These are phyloP conservation scores for Diospyros kaki DNA, from an alignment of 148 eudicot genomes.

Conservation along the genomic window DNA sequence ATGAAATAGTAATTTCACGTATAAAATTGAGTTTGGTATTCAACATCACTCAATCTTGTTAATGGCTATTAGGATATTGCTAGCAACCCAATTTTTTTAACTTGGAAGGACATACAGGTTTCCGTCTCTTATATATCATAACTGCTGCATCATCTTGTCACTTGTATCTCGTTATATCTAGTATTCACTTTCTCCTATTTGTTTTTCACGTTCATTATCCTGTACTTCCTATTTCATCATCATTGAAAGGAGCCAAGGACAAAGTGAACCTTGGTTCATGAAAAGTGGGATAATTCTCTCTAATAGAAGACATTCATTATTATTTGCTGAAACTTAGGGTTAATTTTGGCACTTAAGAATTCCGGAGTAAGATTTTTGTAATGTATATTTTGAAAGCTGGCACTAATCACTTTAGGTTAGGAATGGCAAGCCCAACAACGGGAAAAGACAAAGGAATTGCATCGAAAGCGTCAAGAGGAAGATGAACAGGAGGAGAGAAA, in stretches of 20 bases:
- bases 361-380: background rate
- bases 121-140: background rate
- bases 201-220: background rate
- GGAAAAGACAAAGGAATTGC: constrained; percentile 73
- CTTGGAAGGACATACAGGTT: background rate
- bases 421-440: constrained; percentile 93
- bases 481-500: constrained; percentile 90
- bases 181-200: background rate
- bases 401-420: constrained; percentile 34
- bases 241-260: background rate
- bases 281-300: background rate
- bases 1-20: background rate
- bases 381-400: constrained; percentile 10
- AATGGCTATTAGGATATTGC: background rate
- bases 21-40: background rate
- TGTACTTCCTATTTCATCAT: background rate
- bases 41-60: background rate
- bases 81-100: background rate
- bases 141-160: background rate
- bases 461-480: constrained; percentile 63
- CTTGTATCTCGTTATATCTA: background rate
- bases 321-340: background rate
- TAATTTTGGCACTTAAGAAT: background rate
- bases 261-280: background rate
- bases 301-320: background rate